Evolutionary conservation across 129 eudicot genomes (phyloP).

Genomic region (Ambrosia trifida): DNA sequence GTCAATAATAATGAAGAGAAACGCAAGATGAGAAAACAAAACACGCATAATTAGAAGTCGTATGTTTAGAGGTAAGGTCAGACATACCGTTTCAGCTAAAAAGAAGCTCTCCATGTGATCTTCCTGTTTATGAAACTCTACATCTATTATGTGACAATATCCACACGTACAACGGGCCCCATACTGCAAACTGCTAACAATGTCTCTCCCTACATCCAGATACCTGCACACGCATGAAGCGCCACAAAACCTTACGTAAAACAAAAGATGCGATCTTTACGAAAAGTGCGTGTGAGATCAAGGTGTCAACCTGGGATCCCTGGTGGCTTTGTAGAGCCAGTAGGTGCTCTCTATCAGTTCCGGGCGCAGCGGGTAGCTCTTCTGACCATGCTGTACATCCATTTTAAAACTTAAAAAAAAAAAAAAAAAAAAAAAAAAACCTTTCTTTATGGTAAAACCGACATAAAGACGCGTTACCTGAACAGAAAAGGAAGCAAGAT

Average conservation of each 20-base stretch:
- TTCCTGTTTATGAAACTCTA: constrained; percentile 88
- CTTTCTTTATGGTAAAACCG: not conserved
- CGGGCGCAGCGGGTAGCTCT: constrained; percentile 94
- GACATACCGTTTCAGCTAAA: constrained; percentile 86
- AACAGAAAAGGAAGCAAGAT: constrained; percentile 86
- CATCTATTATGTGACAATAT: constrained; percentile 95
- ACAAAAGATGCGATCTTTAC: not conserved
- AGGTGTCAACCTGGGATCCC: constrained; percentile 81
- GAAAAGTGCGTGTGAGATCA: not conserved
- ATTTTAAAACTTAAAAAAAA: not conserved
- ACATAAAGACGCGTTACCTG: constrained; percentile 52
- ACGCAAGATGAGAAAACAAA: no score
- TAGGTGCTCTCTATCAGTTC: constrained; percentile 96
- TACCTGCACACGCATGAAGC: constrained; percentile 44
- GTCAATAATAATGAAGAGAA: no score
- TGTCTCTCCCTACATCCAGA: constrained; percentile 95
- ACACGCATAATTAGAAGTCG: not conserved
- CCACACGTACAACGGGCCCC: constrained; percentile 98
- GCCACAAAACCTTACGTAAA: not conserved
- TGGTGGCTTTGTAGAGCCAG: constrained; percentile 97
- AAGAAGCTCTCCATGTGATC: constrained; percentile 99
- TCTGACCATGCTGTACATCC: constrained; percentile 80
- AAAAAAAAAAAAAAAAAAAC: not conserved
- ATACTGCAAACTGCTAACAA: constrained; percentile 81
- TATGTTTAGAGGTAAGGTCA: not conserved